phyloP scores from a whole-genome alignment of 2,329 filamentous ascomycete genomes.

The Botryotinia calthae region DNA sequence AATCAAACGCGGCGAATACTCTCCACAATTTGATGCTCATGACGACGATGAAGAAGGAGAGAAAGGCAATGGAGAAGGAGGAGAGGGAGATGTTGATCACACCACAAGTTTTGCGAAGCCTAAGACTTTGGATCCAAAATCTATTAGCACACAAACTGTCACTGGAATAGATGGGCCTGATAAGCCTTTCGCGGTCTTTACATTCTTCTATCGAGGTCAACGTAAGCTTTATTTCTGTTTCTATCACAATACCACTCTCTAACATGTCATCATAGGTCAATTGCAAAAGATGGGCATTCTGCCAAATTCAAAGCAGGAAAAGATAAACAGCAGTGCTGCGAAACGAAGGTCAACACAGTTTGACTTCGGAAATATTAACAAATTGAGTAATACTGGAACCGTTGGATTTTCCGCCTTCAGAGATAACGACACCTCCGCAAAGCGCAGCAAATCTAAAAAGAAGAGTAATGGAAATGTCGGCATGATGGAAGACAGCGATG shows the following conservation, averaged over 20 bases:
- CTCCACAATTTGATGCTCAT: slow-evolving; percentile 93
- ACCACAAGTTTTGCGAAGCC: slow-evolving; percentile 97
- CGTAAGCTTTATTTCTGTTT: slow-evolving; percentile 57
- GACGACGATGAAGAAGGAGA: slow-evolving; percentile 69
- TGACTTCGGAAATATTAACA: slow-evolving; percentile 81
- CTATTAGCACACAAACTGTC: slow-evolving; percentile 98
- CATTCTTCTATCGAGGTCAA: slow-evolving; percentile 95
- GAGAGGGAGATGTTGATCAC: slow-evolving; percentile 84
- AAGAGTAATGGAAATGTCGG: slow-evolving; percentile 59
- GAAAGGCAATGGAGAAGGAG: slow-evolving; percentile 48
- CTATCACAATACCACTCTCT: slow-evolving; percentile 17
- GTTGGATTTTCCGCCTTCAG: slow-evolving; percentile 89
- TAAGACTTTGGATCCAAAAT: slow-evolving; percentile 92
- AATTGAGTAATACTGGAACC: slow-evolving; percentile 80
- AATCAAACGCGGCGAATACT: slow-evolving; percentile 97
- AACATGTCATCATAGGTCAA: slow-evolving; percentile 61
- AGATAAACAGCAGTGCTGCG: slow-evolving; percentile 57
- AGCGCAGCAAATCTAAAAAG: slow-evolving; percentile 59
- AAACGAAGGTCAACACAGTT: slow-evolving; percentile 81
- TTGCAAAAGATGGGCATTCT: slow-evolving; percentile 94
- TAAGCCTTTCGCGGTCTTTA: slow-evolving; percentile 94
- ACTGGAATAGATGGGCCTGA: slow-evolving; percentile 95
- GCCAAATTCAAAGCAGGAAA: slow-evolving; percentile 59
- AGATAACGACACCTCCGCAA: slow-evolving; percentile 59
- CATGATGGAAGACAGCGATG: slow-evolving; percentile 69